Evolutionary conservation across 371 early-diverging fungal species (phyloP).

Genomic region (Entomophthora muscae): DNA sequence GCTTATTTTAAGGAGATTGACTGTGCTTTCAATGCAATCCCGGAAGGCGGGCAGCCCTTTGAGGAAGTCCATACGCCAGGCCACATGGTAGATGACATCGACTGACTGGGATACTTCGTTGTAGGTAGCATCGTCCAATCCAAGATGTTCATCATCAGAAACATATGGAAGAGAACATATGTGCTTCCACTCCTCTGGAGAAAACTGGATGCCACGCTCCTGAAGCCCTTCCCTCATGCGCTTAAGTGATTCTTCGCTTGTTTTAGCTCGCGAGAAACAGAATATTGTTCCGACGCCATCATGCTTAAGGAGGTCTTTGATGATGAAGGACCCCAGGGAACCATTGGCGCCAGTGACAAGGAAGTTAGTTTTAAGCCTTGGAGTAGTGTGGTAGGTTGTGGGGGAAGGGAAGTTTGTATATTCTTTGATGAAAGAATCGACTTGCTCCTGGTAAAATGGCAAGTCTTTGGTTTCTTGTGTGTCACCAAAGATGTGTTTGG

Average conservation of each 20-base stretch:
- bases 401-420: neutral
- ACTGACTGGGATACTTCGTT: neutral
- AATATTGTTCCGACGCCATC: neutral
- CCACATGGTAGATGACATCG: conserved; percentile 8
- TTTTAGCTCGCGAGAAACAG: neutral
- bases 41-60: neutral
- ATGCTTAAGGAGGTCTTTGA: neutral
- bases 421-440: neutral
- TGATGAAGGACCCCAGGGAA: conserved; percentile 1
- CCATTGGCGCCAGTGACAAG: conserved; percentile 7
- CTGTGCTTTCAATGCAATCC: neutral
- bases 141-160: conserved; percentile 14
- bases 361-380: neutral
- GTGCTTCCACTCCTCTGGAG: neutral
- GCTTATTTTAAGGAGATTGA: conserved; percentile 1
- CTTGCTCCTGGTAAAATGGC: neutral
- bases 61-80: conserved; percentile 11
- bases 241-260: neutral
- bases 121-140: conserved; percentile 12
- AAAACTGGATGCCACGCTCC: neutral
- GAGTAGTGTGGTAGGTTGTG: neutral
- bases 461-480: neutral
- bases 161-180: conserved; percentile 11
- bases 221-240: neutral
- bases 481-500: neutral